phyloP scores from a whole-genome alignment of 2,329 filamentous ascomycete genomes.

The Arthrobotrys conoides region DNA sequence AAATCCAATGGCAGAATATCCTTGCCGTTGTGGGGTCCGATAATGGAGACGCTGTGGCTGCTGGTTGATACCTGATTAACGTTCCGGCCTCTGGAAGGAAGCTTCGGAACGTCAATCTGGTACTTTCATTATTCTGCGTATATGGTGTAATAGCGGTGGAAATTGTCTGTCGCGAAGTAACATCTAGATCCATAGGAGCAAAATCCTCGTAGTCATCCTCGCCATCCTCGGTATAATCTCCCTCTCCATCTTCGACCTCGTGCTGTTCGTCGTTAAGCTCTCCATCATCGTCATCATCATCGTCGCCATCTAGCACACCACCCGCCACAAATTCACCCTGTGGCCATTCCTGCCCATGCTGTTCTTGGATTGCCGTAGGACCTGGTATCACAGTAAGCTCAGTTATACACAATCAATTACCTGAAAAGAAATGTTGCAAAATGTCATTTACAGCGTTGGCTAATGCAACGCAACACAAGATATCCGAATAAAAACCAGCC shows the following conservation, averaged over 20 bases:
- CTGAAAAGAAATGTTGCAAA: conserved; percentile 50
- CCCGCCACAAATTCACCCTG: not conserved
- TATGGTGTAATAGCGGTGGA: conserved; percentile 67
- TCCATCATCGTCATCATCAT: conserved; percentile 17
- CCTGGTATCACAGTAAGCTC: conserved; percentile 61
- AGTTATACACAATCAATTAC: conserved; percentile 58
- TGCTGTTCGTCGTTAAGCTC: conserved; percentile 71
- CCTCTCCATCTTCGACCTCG: conserved; percentile 66
- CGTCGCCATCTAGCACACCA: conserved; percentile 13
- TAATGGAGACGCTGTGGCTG: conserved; percentile 78
- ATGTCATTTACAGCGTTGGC: conserved; percentile 46
- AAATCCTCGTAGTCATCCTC: conserved; percentile 67
- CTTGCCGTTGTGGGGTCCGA: conserved; percentile 83
- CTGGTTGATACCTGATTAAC: conserved; percentile 76
- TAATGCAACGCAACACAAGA: conserved; percentile 61
- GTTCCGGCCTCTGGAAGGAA: conserved; percentile 70
- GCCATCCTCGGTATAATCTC: conserved; percentile 72
- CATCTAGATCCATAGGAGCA: conserved; percentile 64
- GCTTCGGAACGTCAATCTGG: conserved; percentile 69
- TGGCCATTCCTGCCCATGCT: conserved; percentile 52
- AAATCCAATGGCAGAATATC: conserved; percentile 92
- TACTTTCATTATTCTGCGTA: conserved; percentile 69
- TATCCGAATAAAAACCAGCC: conserved; percentile 58
- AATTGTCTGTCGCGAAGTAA: conserved; percentile 67
- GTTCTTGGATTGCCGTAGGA: conserved; percentile 63